Evolutionary conservation across 108 stramenopile species (phyloP).

Genomic region (Bacterosira constricta): DNA sequence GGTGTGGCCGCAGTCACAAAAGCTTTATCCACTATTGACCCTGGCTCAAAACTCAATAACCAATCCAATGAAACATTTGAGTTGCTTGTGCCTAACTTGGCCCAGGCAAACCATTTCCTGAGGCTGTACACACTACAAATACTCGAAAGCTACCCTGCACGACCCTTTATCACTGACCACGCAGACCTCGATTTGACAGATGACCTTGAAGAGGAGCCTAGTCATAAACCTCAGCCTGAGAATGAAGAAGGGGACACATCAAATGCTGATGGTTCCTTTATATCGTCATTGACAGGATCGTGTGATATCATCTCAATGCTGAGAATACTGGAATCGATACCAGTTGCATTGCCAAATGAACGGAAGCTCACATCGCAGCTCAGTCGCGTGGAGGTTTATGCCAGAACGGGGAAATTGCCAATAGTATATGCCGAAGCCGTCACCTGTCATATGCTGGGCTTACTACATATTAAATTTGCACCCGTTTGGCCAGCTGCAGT

Average conservation of each 20-base stretch:
- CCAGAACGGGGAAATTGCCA: conserved; percentile 70
- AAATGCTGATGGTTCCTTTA: neutral
- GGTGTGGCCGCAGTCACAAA: conserved; percentile 52
- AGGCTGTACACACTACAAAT: conserved; percentile 75
- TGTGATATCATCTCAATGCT: conserved; percentile 71
- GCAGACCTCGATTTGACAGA: conserved; percentile 77
- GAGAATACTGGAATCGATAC: conserved; percentile 64
- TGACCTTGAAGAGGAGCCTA: conserved; percentile 84
- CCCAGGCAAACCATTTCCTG: conserved; percentile 65
- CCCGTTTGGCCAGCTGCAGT: conserved; percentile 75
- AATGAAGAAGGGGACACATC: neutral
- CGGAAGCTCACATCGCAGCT: conserved; percentile 55
- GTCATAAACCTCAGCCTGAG: conserved; percentile 4
- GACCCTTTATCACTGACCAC: conserved; percentile 72
- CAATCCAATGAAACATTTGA: conserved; percentile 61
- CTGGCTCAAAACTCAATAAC: conserved; percentile 32
- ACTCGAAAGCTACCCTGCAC: conserved; percentile 65
- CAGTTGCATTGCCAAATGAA: conserved; percentile 64
- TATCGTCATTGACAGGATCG: conserved; percentile 28
- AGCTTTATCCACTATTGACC: conserved; percentile 33
- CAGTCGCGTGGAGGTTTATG: conserved; percentile 71
- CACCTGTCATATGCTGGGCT: conserved; percentile 77
- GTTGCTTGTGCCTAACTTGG: conserved; percentile 62
- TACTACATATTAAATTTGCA: conserved; percentile 79
- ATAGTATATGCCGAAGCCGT: conserved; percentile 76